Conservation (phyloP, 148 eudicot species). For the Vaccinium myrtillus region DNA sequence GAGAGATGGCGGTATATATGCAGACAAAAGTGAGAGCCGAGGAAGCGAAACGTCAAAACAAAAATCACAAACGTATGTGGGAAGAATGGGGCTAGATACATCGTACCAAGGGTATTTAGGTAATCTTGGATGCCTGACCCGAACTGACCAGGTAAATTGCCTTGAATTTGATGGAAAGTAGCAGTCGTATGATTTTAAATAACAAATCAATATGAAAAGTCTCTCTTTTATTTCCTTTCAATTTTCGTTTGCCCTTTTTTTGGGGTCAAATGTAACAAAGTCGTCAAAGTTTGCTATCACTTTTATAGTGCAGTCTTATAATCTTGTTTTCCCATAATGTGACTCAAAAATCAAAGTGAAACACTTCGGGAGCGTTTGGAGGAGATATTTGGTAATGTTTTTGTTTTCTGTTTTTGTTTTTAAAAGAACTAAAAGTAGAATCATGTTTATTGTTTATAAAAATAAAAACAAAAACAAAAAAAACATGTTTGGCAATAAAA, state of each 20-base stretch:
- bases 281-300: background rate
- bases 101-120: background rate
- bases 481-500: no score
- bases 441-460: no score
- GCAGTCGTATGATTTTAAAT: background rate
- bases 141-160: background rate
- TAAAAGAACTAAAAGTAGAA: no score
- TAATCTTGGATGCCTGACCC: background rate
- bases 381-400: no score
- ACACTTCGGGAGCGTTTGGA: no score
- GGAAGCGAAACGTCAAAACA: background rate
- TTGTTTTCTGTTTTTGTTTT: no score
- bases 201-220: no score
- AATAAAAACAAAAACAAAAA: no score
- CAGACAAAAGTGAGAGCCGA: no score
- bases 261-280: background rate
- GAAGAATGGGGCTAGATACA: constrained; percentile 9
- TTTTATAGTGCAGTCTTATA: background rate
- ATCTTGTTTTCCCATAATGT: no score
- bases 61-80: background rate
- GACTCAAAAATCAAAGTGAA: no score
- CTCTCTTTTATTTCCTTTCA: no score
- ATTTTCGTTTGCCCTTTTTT: background rate
- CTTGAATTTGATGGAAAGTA: background rate
- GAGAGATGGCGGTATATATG: background rate